Percentiles rank a stretch among this genome's conserved stretches.
These are phyloP conservation scores for Penicillium fimorum DNA, from an alignment of 495 filamentous ascomycete genomes.

Conservation along the genomic window DNA sequence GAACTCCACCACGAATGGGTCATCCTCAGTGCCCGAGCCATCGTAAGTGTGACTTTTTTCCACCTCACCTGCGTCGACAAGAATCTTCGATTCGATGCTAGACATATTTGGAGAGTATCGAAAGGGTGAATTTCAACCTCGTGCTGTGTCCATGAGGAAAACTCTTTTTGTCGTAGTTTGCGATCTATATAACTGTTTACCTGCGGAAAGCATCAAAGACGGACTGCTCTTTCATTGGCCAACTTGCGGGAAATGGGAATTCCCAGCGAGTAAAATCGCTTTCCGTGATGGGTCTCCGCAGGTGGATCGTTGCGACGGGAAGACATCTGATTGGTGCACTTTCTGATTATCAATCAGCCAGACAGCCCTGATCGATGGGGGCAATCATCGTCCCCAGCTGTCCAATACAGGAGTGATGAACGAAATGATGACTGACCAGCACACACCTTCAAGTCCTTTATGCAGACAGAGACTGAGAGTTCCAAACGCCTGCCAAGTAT, in stretches of 20 bases:
- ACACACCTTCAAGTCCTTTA: not conserved
- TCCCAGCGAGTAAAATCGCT: not conserved
- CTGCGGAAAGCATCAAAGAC: not conserved
- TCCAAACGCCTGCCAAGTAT: not conserved
- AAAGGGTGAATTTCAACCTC: not conserved
- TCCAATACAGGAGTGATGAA: not conserved
- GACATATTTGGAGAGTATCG: not conserved
- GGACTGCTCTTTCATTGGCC: not conserved
- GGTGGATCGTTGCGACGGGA: too few species aligned
- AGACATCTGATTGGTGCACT: not conserved
- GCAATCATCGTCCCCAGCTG: not conserved
- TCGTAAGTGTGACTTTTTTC: slow-evolving; percentile 34
- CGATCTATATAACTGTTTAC: not conserved
- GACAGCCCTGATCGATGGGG: not conserved
- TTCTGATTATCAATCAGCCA: not conserved
- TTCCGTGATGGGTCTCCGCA: not conserved
- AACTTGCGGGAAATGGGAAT: not conserved
- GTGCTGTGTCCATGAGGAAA: not conserved
- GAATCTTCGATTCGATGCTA: not conserved
- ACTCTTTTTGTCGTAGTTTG: not conserved
- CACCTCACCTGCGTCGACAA: slow-evolving; percentile 32
- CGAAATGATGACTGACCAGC: not conserved
- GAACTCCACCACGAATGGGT: slow-evolving; percentile 65
- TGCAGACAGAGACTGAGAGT: not conserved
- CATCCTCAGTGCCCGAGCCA: slow-evolving; percentile 58